phyloP scores from a whole-genome alignment of 129 eudicot genomes.

The Erigeron canadensis region DNA sequence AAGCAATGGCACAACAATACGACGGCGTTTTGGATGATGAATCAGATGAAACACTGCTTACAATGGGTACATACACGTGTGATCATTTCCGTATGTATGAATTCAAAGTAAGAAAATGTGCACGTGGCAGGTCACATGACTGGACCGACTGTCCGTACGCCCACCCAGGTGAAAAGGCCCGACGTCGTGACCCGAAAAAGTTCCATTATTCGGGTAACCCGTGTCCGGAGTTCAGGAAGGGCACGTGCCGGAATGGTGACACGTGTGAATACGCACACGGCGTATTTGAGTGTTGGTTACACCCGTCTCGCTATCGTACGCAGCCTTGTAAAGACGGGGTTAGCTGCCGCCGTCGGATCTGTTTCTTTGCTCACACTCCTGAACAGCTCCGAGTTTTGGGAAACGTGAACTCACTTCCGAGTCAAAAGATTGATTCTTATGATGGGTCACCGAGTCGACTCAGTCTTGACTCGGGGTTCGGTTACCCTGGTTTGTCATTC shows the following conservation, averaged over 20 bases:
- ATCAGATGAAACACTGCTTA: neutral
- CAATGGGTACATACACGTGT: conserved; percentile 55
- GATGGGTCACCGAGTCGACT: conserved; percentile 53
- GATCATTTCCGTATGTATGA: conserved; percentile 87
- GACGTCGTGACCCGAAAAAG: conserved; percentile 84
- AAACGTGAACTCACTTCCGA: conserved; percentile 10
- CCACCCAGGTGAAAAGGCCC: conserved; percentile 95
- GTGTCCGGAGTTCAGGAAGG: conserved; percentile 83
- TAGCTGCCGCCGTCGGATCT: conserved; percentile 69
- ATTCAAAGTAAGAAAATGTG: conserved; percentile 70
- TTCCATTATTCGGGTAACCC: conserved; percentile 73
- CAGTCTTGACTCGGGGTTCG: conserved; percentile 30
- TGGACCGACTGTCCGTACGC: conserved; percentile 99
- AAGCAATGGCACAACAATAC: conserved; percentile 16
- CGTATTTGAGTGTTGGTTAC: conserved; percentile 95
- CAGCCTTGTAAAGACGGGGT: conserved; percentile 96
- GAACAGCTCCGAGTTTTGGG: conserved; percentile 66
- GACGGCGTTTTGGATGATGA: conserved; percentile 44
- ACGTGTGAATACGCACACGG: conserved; percentile 92
- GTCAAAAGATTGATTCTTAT: conserved; percentile 34
- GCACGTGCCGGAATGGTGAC: conserved; percentile 70
- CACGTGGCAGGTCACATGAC: conserved; percentile 94
- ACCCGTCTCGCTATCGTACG: conserved; percentile 86
- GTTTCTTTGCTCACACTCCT: conserved; percentile 91
- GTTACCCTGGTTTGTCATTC: neutral